A percentile compares a stretch with the other conserved stretches of the same genome.
Evolutionary conservation across 139 green algal species (phyloP).

Genomic region (Haematococcus sp.): DNA sequence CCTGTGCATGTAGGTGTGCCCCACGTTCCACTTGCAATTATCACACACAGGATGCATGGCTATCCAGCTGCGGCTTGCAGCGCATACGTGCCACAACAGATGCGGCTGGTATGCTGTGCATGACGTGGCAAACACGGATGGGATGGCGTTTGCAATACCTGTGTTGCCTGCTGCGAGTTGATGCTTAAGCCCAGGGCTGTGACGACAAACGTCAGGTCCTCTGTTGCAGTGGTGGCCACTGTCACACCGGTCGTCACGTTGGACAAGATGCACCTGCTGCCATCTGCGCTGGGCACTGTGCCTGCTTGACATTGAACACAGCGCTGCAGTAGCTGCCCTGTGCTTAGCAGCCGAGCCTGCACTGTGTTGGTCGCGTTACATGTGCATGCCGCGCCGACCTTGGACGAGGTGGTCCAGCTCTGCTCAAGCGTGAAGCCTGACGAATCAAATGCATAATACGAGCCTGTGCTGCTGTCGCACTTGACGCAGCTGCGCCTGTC

Average conservation of each 20-base stretch:
- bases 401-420: slow-evolving; percentile 17
- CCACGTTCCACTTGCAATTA: too few species aligned
- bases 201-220: slow-evolving; percentile 25
- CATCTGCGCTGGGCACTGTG: slow-evolving; percentile 17
- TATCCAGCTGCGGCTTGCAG: too few species aligned
- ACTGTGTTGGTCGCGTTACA: neutral
- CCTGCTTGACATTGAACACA: slow-evolving; percentile 37
- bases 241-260: neutral
- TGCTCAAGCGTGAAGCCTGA: slow-evolving; percentile 16
- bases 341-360: neutral
- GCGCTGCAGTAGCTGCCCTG: neutral
- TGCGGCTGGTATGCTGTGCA: neutral
- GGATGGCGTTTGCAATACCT: too few species aligned
- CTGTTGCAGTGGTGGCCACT: neutral
- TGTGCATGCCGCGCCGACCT: neutral
- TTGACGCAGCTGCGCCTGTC: slow-evolving; percentile 24
- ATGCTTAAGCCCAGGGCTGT: slow-evolving; percentile 14
- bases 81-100: neutral
- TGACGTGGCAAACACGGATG: neutral
- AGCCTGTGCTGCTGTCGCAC: slow-evolving; percentile 21
- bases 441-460: slow-evolving; percentile 14
- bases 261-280: slow-evolving; percentile 17
- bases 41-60: too few species aligned
- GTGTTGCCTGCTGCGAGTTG: slow-evolving; percentile 13
- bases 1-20: too few species aligned